Conservation (phyloP, 1,139 yeast genomes). For the Lodderomyces parapsilosis region DNA sequence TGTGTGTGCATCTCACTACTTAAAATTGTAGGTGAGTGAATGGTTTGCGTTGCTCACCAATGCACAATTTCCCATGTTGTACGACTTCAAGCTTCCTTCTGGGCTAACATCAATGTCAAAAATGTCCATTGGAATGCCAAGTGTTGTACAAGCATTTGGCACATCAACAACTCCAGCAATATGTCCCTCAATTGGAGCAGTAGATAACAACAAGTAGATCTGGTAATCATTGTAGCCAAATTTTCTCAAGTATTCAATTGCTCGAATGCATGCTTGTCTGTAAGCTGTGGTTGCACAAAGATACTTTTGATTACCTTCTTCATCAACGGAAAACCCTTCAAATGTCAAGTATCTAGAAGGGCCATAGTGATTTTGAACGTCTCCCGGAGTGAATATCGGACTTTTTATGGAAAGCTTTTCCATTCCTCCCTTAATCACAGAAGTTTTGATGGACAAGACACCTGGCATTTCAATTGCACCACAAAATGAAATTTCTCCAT, state of each 20-base stretch:
- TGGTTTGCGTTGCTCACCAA: constrained; percentile 21
- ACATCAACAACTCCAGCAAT: constrained; percentile 52
- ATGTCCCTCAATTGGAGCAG: constrained; percentile 52
- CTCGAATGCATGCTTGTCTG: constrained; percentile 48
- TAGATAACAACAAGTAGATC: constrained; percentile 41
- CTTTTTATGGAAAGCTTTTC: constrained; percentile 36
- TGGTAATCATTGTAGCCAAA: constrained; percentile 52
- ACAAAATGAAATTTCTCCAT: constrained; percentile 52
- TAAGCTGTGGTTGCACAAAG: constrained; percentile 49
- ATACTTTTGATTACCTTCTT: constrained; percentile 40
- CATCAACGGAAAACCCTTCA: constrained; percentile 53
- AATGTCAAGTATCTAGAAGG: constrained; percentile 49
- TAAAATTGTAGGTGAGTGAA: constrained; percentile 11
- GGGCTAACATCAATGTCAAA: constrained; percentile 51
- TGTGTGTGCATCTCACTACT: no score
- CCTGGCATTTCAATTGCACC: constrained; percentile 58
- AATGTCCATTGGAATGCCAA: constrained; percentile 51
- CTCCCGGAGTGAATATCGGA: constrained; percentile 51
- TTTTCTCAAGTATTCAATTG: constrained; percentile 47
- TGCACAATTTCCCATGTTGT: constrained; percentile 39
- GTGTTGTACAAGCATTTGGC: constrained; percentile 51
- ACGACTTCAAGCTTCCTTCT: constrained; percentile 23
- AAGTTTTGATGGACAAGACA: constrained; percentile 37
- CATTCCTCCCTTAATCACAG: constrained; percentile 43
- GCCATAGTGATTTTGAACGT: constrained; percentile 44